Percentiles rank a stretch among this genome's conserved stretches.
These are phyloP conservation scores for Solanum sitiens DNA, from an alignment of 257 asterid genomes.

Conservation along the genomic window DNA sequence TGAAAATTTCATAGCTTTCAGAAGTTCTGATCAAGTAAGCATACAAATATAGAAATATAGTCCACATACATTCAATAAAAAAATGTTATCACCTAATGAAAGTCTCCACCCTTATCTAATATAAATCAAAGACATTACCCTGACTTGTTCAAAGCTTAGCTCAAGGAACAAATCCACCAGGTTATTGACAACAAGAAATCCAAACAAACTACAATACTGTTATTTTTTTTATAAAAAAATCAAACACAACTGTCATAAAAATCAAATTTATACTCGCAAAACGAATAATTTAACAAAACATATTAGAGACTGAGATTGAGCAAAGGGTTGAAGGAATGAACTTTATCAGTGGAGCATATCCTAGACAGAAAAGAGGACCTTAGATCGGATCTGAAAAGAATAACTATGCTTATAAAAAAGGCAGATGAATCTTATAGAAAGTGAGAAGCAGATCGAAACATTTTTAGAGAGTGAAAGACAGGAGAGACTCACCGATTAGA, in stretches of 20 bases:
- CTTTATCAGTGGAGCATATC: neutral
- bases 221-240: accelerated
- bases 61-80: neutral
- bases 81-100: neutral
- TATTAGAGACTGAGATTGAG: neutral
- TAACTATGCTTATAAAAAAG: neutral
- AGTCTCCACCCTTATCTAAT: neutral
- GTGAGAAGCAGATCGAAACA: neutral
- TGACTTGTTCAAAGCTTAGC: neutral
- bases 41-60: neutral
- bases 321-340: neutral
- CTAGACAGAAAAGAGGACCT: neutral
- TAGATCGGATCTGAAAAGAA: slow-evolving; percentile 2
- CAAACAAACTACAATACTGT: neutral
- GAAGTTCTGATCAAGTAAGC: neutral
- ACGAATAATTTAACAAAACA: neutral
- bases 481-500: slow-evolving; percentile 68
- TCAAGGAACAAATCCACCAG: neutral
- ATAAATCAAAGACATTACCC: neutral
- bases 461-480: slow-evolving; percentile 5
- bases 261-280: neutral
- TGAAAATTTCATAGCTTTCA: neutral
- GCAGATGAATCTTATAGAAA: neutral
- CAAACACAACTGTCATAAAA: neutral
- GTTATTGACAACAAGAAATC: neutral